A percentile compares a stretch with the other conserved stretches of the same genome.
Evolutionary conservation across 208 protist genomes (phyloP).

Genomic region (Trypanosoma avium): DNA sequence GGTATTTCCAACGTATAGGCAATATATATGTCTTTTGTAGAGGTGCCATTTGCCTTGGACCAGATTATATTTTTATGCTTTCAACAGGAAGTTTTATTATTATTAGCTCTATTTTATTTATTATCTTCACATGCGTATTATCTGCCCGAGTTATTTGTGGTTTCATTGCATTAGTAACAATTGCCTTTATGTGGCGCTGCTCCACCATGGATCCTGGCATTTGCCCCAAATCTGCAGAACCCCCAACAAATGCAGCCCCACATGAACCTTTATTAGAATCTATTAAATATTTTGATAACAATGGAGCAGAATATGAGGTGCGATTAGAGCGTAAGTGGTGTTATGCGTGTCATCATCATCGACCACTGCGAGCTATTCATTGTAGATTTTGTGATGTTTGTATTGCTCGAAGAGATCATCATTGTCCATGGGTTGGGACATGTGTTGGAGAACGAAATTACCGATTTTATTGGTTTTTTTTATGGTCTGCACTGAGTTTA

Average conservation of each 20-base stretch:
- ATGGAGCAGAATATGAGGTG: conserved; percentile 24
- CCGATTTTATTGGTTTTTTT: conserved; percentile 60
- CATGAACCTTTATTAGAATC: conserved; percentile 39
- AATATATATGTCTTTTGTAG: conserved; percentile 42
- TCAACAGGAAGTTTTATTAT: conserved; percentile 39
- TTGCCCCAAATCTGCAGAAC: conserved; percentile 33
- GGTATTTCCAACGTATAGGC: conserved; percentile 27
- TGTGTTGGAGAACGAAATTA: conserved; percentile 91
- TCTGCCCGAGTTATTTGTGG: conserved; percentile 45
- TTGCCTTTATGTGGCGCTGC: conserved; percentile 40
- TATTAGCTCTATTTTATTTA: conserved; percentile 42
- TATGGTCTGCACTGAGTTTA: conserved; percentile 53
- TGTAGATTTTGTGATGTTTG: conserved; percentile 90
- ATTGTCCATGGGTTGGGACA: conserved; percentile 91
- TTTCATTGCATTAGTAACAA: conserved; percentile 24
- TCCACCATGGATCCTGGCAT: conserved; percentile 64
- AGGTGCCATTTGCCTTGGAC: conserved; percentile 55
- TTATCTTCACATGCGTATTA: conserved; percentile 42
- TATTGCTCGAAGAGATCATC: conserved; percentile 87
- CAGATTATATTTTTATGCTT: conserved; percentile 57
- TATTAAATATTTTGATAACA: conserved; percentile 29
- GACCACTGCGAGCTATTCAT: conserved; percentile 77
- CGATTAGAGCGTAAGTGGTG: conserved; percentile 77
- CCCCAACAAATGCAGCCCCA: conserved; percentile 31
- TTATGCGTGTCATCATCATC: conserved; percentile 80